Conservation (phyloP, 192 early-diverging fungal species). For the Coemansia sp. region DNA sequence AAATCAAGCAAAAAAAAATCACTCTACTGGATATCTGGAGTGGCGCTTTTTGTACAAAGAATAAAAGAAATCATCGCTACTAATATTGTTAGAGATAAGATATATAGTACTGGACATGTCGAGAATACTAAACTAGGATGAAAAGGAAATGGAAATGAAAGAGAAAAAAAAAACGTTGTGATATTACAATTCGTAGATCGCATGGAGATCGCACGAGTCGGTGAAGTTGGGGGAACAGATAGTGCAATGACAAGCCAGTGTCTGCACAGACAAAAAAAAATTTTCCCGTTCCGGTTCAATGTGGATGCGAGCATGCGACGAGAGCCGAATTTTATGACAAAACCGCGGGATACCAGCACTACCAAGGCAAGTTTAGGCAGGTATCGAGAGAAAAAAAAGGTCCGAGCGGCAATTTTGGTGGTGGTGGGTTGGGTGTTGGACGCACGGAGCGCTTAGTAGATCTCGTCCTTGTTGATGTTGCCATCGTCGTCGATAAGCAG, state of each 20-base stretch:
- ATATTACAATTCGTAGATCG: conserved; percentile 11
- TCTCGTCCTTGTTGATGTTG: conserved; percentile 17
- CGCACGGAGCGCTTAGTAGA: not conserved
- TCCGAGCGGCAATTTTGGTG: conserved; percentile 4
- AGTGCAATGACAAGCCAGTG: not conserved
- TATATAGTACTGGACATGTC: conserved; percentile 4
- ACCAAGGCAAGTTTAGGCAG: not conserved
- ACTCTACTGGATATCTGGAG: too few species aligned
- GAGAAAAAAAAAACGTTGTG: not conserved
- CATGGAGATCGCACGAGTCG: not conserved
- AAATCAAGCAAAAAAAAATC: too few species aligned
- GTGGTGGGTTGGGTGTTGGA: not conserved
- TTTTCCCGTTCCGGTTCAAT: too few species aligned
- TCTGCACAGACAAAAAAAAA: too few species aligned
- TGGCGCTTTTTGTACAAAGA: too few species aligned
- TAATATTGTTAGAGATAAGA: too few species aligned
- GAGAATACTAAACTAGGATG: conserved; percentile 8
- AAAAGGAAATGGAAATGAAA: not conserved
- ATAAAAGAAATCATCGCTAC: too few species aligned
- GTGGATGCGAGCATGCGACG: not conserved
- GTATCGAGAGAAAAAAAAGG: not conserved
- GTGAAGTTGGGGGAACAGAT: not conserved
- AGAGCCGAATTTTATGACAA: conserved; percentile 8
- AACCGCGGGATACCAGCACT: not conserved
- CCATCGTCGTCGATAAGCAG: conserved; percentile 23